Percentiles rank a stretch among this genome's conserved stretches.
phyloP scores from a whole-genome alignment of 2,329 filamentous ascomycete species.

The Claviceps monticola region DNA sequence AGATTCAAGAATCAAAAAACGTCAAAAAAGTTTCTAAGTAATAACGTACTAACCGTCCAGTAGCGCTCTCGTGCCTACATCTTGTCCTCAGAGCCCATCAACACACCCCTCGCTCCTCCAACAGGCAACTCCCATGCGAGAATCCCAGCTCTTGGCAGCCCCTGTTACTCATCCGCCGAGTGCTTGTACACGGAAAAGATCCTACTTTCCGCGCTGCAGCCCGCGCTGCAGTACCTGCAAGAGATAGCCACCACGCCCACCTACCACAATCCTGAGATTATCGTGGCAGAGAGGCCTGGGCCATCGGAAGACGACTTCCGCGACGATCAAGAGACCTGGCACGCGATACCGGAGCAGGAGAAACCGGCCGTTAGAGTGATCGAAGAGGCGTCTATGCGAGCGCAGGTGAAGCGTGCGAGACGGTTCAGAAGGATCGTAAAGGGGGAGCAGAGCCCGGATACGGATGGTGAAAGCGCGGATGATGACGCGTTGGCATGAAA shows the following conservation, averaged over 20 bases:
- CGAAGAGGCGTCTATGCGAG: constrained; percentile 11
- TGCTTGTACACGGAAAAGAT: constrained; percentile 44
- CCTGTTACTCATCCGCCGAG: constrained; percentile 57
- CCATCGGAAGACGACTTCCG: constrained; percentile 6
- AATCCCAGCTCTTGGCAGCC: constrained; percentile 42
- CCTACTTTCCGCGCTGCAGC: constrained; percentile 38
- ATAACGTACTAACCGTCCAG: neutral
- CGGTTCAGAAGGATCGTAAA: constrained; percentile 16
- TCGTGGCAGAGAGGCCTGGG: constrained; percentile 13
- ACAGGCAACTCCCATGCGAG: constrained; percentile 29
- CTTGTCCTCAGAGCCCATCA: constrained; percentile 34
- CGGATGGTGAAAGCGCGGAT: neutral
- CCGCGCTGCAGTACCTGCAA: constrained; percentile 48
- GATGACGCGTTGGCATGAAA: neutral
- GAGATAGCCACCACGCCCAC: constrained; percentile 30
- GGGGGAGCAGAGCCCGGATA: neutral
- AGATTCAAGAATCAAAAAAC: neutral
- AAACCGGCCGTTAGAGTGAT: constrained; percentile 15
- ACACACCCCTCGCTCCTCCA: constrained; percentile 38
- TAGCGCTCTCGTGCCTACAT: constrained; percentile 49
- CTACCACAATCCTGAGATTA: constrained; percentile 27
- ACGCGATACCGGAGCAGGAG: constrained; percentile 14
- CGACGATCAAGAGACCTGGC: constrained; percentile 16
- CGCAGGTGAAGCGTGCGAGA: constrained; percentile 12
- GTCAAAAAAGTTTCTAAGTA: neutral